A percentile compares a stretch with the other conserved stretches of the same genome.
Conservation (phyloP, 177 flowering plant genomes). For the Vitis hybrid region DNA sequence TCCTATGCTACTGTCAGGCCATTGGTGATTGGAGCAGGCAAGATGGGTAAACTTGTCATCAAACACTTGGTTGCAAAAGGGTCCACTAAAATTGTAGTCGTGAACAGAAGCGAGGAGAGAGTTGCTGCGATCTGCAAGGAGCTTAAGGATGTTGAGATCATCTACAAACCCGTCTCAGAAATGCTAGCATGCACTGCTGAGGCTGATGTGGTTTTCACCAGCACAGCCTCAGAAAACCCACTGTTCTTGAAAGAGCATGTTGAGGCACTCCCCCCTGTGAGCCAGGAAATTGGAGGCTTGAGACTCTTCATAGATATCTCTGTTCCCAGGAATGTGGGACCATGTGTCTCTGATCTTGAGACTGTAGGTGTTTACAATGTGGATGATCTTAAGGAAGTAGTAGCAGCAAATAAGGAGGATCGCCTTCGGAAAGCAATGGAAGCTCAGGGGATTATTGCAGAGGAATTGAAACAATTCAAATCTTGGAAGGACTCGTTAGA, state of each 20-base stretch:
- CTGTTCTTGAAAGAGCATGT: slow-evolving; percentile 63
- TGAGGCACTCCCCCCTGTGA: slow-evolving; percentile 51
- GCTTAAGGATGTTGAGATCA: slow-evolving; percentile 58
- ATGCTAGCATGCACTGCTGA: slow-evolving; percentile 65
- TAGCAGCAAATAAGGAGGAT: slow-evolving; percentile 86
- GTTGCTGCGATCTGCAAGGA: slow-evolving; percentile 68
- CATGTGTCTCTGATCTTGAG: slow-evolving; percentile 54
- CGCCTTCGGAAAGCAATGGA: slow-evolving; percentile 78
- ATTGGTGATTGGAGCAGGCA: slow-evolving; percentile 85
- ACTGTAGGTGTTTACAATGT: slow-evolving; percentile 68
- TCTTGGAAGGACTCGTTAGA: slow-evolving; percentile 87
- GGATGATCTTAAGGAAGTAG: slow-evolving; percentile 88
- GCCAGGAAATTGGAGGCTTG: slow-evolving; percentile 46
- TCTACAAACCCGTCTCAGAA: slow-evolving; percentile 65
- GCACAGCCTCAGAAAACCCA: slow-evolving; percentile 79
- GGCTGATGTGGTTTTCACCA: slow-evolving; percentile 78
- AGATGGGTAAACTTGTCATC: slow-evolving; percentile 92
- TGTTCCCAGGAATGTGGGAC: slow-evolving; percentile 78
- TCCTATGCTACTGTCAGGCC: slow-evolving; percentile 52
- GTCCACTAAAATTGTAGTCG: slow-evolving; percentile 76
- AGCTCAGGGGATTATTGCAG: slow-evolving; percentile 69
- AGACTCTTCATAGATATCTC: slow-evolving; percentile 80
- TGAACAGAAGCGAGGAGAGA: slow-evolving; percentile 77
- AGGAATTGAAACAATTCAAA: slow-evolving; percentile 71
- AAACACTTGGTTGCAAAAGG: slow-evolving; percentile 87